Percentiles rank a stretch among this genome's conserved stretches.
Conservation (phyloP, 352 stramenopile genomes). For the Pythium apleroticum region DNA sequence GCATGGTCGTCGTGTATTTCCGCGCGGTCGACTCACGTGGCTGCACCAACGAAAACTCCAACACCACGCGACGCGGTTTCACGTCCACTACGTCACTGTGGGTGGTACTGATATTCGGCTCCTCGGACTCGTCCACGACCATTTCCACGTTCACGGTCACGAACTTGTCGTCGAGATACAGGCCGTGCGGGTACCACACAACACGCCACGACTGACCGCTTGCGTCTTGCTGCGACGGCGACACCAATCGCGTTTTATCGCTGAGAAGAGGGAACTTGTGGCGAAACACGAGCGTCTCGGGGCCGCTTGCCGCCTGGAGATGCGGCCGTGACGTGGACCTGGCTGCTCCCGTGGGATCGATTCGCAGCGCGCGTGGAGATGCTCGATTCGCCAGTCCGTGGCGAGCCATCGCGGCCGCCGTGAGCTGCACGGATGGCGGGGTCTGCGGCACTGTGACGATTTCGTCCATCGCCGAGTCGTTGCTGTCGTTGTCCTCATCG, state of each 20-base stretch:
- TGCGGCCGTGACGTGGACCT: slow-evolving; percentile 21
- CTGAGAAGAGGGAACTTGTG: slow-evolving; percentile 46
- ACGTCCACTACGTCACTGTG: not conserved
- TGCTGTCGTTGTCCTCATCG: slow-evolving; percentile 22
- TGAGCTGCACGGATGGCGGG: slow-evolving; percentile 25
- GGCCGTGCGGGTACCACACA: slow-evolving; percentile 60
- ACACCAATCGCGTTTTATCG: slow-evolving; percentile 34
- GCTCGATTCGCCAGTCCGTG: slow-evolving; percentile 9
- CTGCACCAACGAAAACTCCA: slow-evolving; percentile 52
- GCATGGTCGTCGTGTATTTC: slow-evolving; percentile 34
- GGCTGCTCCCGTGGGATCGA: slow-evolving; percentile 26
- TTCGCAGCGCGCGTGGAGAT: slow-evolving; percentile 13
- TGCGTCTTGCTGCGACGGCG: slow-evolving; percentile 36
- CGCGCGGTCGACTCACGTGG: slow-evolving; percentile 26
- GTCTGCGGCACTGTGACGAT: slow-evolving; percentile 23
- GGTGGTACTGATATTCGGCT: not conserved
- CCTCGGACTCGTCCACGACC: slow-evolving; percentile 23
- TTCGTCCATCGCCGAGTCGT: slow-evolving; percentile 18
- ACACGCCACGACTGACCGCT: slow-evolving; percentile 53
- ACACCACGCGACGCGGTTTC: slow-evolving; percentile 18
- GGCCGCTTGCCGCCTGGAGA: not conserved
- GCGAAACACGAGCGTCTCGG: slow-evolving; percentile 20
- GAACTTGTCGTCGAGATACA: slow-evolving; percentile 37
- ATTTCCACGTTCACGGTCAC: slow-evolving; percentile 69
- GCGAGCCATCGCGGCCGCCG: slow-evolving; percentile 19